These are phyloP conservation scores for Annulohypoxylon nitens DNA, from an alignment of 495 filamentous ascomycete species.

Conservation along the genomic window DNA sequence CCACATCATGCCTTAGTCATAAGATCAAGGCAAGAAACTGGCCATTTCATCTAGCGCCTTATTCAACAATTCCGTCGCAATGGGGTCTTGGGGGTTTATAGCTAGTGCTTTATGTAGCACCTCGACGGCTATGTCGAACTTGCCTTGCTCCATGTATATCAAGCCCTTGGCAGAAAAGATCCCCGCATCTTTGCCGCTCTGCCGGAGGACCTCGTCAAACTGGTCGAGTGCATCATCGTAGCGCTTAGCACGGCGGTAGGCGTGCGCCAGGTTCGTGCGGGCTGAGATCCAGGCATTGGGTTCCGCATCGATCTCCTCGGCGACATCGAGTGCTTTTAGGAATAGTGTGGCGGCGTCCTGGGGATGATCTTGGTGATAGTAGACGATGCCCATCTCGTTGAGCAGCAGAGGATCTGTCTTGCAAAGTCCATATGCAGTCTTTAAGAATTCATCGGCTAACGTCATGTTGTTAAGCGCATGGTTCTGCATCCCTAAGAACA, in stretches of 20 bases:
- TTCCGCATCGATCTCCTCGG: constrained; percentile 83
- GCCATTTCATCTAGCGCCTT: constrained; percentile 80
- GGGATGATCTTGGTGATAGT: constrained; percentile 89
- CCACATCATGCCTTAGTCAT: neutral
- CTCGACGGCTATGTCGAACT: constrained; percentile 75
- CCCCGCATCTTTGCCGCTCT: constrained; percentile 78
- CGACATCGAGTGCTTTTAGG: constrained; percentile 77
- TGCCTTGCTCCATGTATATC: constrained; percentile 74
- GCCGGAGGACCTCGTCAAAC: constrained; percentile 84
- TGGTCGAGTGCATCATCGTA: constrained; percentile 78
- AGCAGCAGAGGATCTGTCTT: constrained; percentile 87
- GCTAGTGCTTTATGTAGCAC: constrained; percentile 80
- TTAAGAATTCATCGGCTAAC: constrained; percentile 94
- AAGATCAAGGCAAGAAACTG: constrained; percentile 27
- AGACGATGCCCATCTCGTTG: constrained; percentile 94
- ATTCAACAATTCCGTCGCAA: constrained; percentile 79
- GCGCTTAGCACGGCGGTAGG: constrained; percentile 78
- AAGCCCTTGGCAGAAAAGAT: constrained; percentile 81
- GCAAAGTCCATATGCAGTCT: constrained; percentile 82
- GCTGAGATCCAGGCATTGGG: constrained; percentile 88
- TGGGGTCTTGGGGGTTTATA: constrained; percentile 75
- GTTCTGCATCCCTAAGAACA: constrained; percentile 99
- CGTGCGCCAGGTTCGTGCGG: constrained; percentile 89
- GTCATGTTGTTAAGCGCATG: constrained; percentile 94
- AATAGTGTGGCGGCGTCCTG: constrained; percentile 80